phyloP scores from a whole-genome alignment of 2,329 filamentous ascomycete species.

The Paracoccidioides brasiliensis region DNA sequence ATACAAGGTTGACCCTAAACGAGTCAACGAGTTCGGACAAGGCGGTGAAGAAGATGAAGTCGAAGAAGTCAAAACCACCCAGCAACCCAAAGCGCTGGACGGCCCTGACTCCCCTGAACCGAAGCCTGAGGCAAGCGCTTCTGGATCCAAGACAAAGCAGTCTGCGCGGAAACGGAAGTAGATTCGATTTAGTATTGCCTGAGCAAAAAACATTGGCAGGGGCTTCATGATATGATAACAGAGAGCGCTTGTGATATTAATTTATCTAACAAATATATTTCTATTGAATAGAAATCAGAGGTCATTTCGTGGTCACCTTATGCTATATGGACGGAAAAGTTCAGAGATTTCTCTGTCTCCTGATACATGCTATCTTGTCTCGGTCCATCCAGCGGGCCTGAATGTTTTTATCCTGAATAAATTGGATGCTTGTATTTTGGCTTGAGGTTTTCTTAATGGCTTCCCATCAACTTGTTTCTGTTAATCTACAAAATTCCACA shows the following conservation, averaged over 20 bases:
- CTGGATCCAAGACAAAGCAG: conserved; percentile 1
- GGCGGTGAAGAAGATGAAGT: conserved; percentile 62
- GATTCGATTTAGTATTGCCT: background rate
- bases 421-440: no score
- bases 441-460: no score
- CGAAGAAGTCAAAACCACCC: conserved; percentile 5
- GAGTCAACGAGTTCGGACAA: conserved; percentile 96
- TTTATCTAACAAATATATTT: background rate
- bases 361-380: no score
- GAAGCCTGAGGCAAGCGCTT: conserved; percentile 3
- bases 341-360: no score
- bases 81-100: conserved; percentile 7
- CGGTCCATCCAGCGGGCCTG: no score
- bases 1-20: conserved; percentile 80
- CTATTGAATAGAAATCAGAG: background rate
- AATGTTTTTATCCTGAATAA: no score
- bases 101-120: conserved; percentile 2
- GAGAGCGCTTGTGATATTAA: background rate
- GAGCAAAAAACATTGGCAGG: background rate
- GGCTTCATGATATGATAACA: background rate
- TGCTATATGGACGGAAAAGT: no score
- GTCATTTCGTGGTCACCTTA: no score
- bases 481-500: no score
- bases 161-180: conserved; percentile 11
- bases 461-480: no score